phyloP scores from a whole-genome alignment of 1,284 basidiomycete genomes.

The Meira nashicola region DNA sequence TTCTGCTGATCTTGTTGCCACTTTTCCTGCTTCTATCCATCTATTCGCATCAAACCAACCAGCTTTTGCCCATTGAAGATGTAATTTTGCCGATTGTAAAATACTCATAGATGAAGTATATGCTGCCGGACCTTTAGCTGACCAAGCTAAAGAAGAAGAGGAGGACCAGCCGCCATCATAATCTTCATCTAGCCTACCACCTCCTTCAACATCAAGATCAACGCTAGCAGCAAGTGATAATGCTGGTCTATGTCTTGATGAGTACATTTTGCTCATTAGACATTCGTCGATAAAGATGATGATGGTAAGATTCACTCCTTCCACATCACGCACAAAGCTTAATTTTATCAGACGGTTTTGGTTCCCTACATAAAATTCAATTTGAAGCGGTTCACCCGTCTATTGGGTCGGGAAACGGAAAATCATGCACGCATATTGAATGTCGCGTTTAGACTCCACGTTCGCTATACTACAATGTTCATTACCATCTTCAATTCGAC shows the following conservation, averaged over 20 bases:
- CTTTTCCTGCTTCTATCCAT: constrained; percentile 27
- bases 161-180: constrained; percentile 41
- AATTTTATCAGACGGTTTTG: no score
- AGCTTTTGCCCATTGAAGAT: constrained; percentile 35
- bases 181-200: constrained; percentile 33
- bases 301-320: no score
- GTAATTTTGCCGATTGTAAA: constrained; percentile 21
- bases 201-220: constrained; percentile 48
- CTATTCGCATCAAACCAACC: constrained; percentile 42
- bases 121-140: constrained; percentile 41
- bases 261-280: no score
- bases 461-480: no score
- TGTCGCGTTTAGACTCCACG: no score
- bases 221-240: constrained; percentile 25
- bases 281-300: no score
- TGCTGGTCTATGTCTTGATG: constrained; percentile 5
- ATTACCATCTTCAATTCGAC: no score
- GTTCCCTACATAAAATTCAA: no score
- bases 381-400: no score
- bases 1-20: constrained; percentile 16
- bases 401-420: no score
- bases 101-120: constrained; percentile 27
- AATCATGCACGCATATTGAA: no score
- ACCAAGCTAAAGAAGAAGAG: constrained; percentile 30
- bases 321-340: no score